Conservation (phyloP, 176 grass and related monocot species). For the Zoysia japonica region DNA sequence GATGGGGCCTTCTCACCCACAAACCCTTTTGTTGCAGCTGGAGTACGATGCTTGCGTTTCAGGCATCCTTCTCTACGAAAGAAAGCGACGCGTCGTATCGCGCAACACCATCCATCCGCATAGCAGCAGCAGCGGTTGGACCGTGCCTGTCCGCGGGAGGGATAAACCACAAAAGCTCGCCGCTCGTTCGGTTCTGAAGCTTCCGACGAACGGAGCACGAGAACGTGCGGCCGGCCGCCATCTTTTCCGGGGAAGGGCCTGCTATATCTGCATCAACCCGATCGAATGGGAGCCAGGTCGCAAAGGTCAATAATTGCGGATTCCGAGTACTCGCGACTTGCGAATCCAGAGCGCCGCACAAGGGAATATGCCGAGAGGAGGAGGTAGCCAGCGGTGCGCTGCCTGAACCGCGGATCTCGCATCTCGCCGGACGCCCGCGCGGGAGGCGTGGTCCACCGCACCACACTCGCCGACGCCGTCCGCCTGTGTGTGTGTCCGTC, state of each 20-base stretch:
- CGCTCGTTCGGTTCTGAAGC: not conserved
- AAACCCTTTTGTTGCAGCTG: not conserved
- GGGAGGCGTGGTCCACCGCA: not conserved
- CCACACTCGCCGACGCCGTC: not conserved
- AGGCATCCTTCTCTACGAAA: not conserved
- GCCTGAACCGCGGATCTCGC: not conserved
- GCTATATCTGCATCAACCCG: not conserved
- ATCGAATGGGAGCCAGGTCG: not conserved
- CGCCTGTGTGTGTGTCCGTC: not conserved
- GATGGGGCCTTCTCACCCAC: constrained; percentile 6
- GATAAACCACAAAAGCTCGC: not conserved
- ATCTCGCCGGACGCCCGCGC: constrained; percentile 4
- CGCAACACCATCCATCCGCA: not conserved
- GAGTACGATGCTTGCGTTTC: not conserved
- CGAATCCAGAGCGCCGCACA: constrained; percentile 1
- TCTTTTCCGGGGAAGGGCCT: not conserved
- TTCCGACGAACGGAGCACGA: not conserved
- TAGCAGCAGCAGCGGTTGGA: not conserved
- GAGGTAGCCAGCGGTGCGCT: not conserved
- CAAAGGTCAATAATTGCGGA: not conserved
- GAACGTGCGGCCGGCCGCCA: not conserved
- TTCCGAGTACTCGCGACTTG: not conserved
- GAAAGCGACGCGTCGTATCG: not conserved
- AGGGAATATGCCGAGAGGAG: constrained; percentile 23
- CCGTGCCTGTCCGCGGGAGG: not conserved